Base-by-base conservation (phyloP, 306 rosid species). In the Cicer chorassanicum region DNA sequence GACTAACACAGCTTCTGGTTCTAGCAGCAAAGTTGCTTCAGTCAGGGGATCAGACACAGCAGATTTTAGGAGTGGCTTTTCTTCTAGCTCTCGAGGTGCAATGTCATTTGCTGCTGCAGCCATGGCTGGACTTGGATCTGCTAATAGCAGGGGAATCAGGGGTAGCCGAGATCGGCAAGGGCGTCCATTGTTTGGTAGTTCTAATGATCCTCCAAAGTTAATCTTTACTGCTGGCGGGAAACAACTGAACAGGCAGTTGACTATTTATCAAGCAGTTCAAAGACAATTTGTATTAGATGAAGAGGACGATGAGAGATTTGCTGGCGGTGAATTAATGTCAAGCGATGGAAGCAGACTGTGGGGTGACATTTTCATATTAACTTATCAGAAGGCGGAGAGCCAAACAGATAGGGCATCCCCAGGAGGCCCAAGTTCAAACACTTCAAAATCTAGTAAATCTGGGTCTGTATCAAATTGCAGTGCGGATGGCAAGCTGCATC, bases 31-130 rank as follows among this genome's bases (percentile, higher is more conserved):
- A 77, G 93, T 87, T 82, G 96, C 91, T 63, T 65, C 88, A 10
- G 89, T 68, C 44, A 87, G 82, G 87, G 96, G 89, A 5, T 73
- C 92, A 1, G 97, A 88, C 78, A 80, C 92, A 29, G 68, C 86
- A 53, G 99, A 94, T 75, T 88, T 90, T 64, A 87, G 93, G 80
- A 86, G 90, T 67, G 86, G 84, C 65, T 86, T 78, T 84, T 87
- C 94, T 79, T 88, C 91, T 78, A 77, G 89, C 61, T 86, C 98
- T 41, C 89, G 91, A 76, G 96, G 97, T 70, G 96, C 91, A 59
- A 92, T 95, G 99, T 90, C 99, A 67, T 95, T 95, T 82, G 98
- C 98, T 82, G 98, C 98, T 74, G 99, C 99, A 53, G 97, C 99
- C 61, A 95, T 90, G 98, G 96, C 99, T 65, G 99, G 99, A 46